These are phyloP conservation scores for Stagonosporopsis vannaccii DNA, from an alignment of 2,329 filamentous ascomycete genomes.

Conservation along the genomic window DNA sequence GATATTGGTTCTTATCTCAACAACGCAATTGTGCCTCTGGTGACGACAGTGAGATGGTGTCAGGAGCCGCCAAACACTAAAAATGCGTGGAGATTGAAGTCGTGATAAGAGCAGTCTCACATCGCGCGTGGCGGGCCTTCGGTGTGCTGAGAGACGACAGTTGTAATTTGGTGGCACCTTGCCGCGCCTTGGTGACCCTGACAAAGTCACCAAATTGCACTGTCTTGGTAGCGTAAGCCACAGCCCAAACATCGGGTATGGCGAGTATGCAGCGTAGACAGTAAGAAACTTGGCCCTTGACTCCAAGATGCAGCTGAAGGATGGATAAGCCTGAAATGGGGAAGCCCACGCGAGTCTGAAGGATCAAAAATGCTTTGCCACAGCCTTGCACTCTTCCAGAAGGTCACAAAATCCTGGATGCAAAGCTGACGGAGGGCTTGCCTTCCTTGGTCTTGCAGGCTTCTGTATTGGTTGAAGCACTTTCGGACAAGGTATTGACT, in stretches of 20 bases:
- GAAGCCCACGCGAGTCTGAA: background rate
- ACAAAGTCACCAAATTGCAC: background rate
- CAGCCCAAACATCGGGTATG: conserved; percentile 2
- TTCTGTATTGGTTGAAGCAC: background rate
- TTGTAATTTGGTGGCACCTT: conserved; percentile 2
- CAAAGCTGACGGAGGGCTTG: background rate
- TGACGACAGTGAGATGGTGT: conserved; percentile 7
- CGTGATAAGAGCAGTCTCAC: background rate
- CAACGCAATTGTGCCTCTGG: conserved; percentile 1
- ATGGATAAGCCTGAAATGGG: background rate
- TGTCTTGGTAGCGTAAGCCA: conserved; percentile 9
- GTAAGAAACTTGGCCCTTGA: background rate
- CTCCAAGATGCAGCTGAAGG: background rate
- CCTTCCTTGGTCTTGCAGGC: conserved; percentile 1
- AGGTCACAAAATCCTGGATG: conserved; percentile 1
- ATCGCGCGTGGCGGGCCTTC: conserved; percentile 5
- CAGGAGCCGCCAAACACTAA: background rate
- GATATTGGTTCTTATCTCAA: conserved; percentile 17
- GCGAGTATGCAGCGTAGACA: background rate
- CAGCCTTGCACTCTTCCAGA: conserved; percentile 5
- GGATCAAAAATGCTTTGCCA: background rate
- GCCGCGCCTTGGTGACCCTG: background rate
- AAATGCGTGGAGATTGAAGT: conserved; percentile 5
- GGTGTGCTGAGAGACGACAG: conserved; percentile 1
- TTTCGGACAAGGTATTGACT: background rate